These are phyloP conservation scores for Diaporthe velutina DNA, from an alignment of 2,329 filamentous ascomycete genomes.

Conservation along the genomic window DNA sequence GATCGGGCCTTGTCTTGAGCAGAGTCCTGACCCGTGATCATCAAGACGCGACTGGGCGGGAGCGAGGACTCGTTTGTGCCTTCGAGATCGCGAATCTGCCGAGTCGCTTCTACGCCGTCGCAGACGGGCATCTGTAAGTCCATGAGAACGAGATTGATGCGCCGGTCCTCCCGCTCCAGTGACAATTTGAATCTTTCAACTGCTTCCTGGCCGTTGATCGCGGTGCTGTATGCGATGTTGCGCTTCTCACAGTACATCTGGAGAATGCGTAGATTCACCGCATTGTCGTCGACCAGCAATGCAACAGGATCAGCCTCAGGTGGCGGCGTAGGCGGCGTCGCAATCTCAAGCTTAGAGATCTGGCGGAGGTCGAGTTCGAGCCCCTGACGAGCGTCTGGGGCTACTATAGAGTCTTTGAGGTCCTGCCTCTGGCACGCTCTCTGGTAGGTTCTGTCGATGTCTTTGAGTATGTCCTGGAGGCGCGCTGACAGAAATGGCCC, in stretches of 20 bases:
- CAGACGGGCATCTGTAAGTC: conserved; percentile 59
- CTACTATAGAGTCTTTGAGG: neutral
- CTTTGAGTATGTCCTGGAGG: conserved; percentile 7
- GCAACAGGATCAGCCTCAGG: conserved; percentile 40
- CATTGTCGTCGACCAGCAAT: conserved; percentile 62
- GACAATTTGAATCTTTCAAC: conserved; percentile 51
- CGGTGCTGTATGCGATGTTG: conserved; percentile 55
- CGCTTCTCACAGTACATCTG: conserved; percentile 60
- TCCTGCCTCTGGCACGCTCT: neutral
- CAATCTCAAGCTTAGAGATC: conserved; percentile 2
- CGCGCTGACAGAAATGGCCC: conserved; percentile 19
- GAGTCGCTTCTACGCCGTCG: conserved; percentile 55
- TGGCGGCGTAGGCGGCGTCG: neutral
- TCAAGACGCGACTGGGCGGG: conserved; percentile 27
- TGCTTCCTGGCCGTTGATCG: conserved; percentile 59
- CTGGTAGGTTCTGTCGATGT: neutral
- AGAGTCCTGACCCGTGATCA: conserved; percentile 39
- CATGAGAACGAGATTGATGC: conserved; percentile 57
- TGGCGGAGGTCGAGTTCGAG: neutral
- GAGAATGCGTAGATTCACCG: conserved; percentile 62
- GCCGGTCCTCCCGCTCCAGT: conserved; percentile 44
- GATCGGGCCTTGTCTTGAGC: conserved; percentile 13
- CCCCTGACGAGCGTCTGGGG: neutral
- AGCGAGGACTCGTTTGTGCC: conserved; percentile 39
- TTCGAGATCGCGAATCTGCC: conserved; percentile 53